Evolutionary conservation across 2,329 filamentous ascomycete species (phyloP), one percentile per base, ranked within the genome.

Genomic region (Chaetomium sp.): DNA sequence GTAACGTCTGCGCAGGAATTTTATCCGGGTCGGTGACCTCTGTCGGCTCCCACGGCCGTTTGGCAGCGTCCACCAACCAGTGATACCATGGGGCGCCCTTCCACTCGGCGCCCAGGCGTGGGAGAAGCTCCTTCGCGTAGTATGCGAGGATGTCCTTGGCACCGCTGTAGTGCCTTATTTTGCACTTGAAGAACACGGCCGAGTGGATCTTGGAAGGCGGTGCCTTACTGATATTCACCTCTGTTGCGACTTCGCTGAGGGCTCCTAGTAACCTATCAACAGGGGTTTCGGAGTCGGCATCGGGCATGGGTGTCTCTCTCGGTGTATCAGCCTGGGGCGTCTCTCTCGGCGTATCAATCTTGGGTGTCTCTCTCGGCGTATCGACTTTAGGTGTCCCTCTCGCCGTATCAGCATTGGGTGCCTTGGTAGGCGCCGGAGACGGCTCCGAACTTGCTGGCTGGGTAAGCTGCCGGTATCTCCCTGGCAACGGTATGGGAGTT

Each of bases 101-200:
- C 70, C 78, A 82, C 23, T 73, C 68, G 4, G 71, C 69, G 45
- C 76, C 75, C 1, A 83, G 71, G 3, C 66, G 67, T 2, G 71
- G 61, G 1, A 81, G 67, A 6, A 86, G 74, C 6, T 77, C 76
- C 4, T 68, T 69, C 1, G 81, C 76, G 60, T 82, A 80, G 65
- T 81, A 84, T 13, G 78, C 75, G 2, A 82, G 70, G 3, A 84
- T 70, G 45, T 83, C 79, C 45, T 73, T 63, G 2, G 76, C 73
- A 0, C 67, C 71, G 4, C 60, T 56, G 55, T 81, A 80, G 1
- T 72, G 53, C 2, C 76, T 76, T 10, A 84, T 76, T 55, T 73
- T 80, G 70, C 81, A 80, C n/a, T 74, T 73, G 63, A 73, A 67
- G 56, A 76, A 80, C 4, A 82, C 42, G 8, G 72, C 70, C 21